Evolutionary conservation across 805 yeast species (phyloP).

Genomic region (Metschnikowia reukaufii): DNA sequence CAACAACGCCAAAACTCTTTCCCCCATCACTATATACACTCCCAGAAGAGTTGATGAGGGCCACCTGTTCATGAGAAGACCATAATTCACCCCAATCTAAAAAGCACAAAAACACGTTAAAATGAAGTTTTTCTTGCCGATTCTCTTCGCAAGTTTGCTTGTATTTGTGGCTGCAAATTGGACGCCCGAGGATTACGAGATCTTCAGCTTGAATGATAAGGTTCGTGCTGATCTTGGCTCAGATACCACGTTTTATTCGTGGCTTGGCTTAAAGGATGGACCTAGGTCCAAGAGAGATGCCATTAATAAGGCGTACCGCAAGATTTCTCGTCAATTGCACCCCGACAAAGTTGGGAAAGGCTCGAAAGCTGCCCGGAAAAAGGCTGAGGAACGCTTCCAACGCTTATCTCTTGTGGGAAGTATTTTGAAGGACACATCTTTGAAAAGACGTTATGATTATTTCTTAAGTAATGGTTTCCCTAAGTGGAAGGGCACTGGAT

Average conservation of each 20-base stretch:
- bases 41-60: too few species aligned
- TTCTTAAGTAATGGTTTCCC: slow-evolving; percentile 87
- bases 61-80: not conserved
- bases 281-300: slow-evolving; percentile 51
- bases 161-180: slow-evolving; percentile 43
- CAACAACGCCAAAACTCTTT: too few species aligned
- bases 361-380: slow-evolving; percentile 36
- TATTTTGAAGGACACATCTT: slow-evolving; percentile 57
- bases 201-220: slow-evolving; percentile 69
- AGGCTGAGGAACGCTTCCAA: slow-evolving; percentile 71
- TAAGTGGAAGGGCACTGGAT: slow-evolving; percentile 66
- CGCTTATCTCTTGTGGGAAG: slow-evolving; percentile 74
- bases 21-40: too few species aligned
- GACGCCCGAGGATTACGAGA: slow-evolving; percentile 73
- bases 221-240: slow-evolving; percentile 62
- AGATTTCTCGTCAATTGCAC: slow-evolving; percentile 68
- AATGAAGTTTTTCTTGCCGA: slow-evolving; percentile 16
- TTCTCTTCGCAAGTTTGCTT: slow-evolving; percentile 19
- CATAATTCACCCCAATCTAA: not conserved
- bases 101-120: not conserved
- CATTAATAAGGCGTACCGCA: slow-evolving; percentile 66
- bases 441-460: slow-evolving; percentile 75
- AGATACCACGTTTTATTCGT: slow-evolving; percentile 64
- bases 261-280: slow-evolving; percentile 53
- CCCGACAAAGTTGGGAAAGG: slow-evolving; percentile 67